Evolutionary conservation across 805 yeast species (phyloP).

Genomic region (Hanseniaspora taiwanica): DNA sequence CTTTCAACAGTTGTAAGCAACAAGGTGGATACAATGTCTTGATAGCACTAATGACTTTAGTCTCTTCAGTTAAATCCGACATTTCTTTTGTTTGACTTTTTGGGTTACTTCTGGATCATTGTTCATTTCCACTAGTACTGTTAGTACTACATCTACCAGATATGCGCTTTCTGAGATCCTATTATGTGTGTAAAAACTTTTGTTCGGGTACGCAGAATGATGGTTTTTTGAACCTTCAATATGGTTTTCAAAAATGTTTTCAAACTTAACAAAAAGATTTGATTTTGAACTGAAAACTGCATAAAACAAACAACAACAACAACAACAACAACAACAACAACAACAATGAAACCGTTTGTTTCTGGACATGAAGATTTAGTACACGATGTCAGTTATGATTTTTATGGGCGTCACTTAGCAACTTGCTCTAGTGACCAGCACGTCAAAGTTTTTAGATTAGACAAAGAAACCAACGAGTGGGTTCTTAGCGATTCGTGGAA

Average conservation of each 20-base stretch:
- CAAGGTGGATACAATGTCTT: slow-evolving; percentile 70
- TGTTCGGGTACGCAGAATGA: too few species aligned
- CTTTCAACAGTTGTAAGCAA: slow-evolving; percentile 48
- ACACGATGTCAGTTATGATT: slow-evolving; percentile 84
- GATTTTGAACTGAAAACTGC: neutral
- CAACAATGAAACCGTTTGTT: slow-evolving; percentile 51
- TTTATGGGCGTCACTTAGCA: slow-evolving; percentile 83
- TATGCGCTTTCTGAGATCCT: too few species aligned
- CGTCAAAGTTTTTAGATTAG: slow-evolving; percentile 74
- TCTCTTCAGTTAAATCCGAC: slow-evolving; percentile 11
- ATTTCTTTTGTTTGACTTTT: neutral
- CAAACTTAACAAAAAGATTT: neutral
- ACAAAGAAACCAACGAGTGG: slow-evolving; percentile 61
- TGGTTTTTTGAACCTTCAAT: neutral
- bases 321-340: neutral
- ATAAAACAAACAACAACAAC: neutral
- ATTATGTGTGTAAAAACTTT: too few species aligned
- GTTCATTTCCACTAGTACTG: too few species aligned
- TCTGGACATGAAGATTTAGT: slow-evolving; percentile 90
- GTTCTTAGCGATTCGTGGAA: slow-evolving; percentile 79
- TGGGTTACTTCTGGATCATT: neutral
- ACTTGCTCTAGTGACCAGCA: slow-evolving; percentile 94
- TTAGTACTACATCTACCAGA: too few species aligned
- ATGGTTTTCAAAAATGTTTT: too few species aligned
- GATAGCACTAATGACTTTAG: slow-evolving; percentile 11